A percentile compares a stretch with the other conserved stretches of the same genome.
phyloP scores from a whole-genome alignment of 179 eudicot genomes.

The Gypsophila paniculata region DNA sequence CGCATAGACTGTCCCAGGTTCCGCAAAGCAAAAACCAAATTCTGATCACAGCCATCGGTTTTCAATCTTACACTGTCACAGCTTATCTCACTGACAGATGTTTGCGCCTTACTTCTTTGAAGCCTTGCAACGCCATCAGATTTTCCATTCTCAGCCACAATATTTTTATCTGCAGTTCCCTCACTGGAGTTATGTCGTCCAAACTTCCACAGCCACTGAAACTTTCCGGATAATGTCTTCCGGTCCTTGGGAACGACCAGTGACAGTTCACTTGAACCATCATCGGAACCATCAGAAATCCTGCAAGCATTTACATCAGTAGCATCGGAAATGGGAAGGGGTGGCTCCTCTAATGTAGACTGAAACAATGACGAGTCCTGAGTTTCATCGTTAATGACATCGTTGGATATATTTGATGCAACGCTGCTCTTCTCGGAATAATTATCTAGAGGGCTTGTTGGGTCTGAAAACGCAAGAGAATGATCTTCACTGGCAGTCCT shows the following conservation, averaged over 20 bases:
- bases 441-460: slow-evolving; percentile 46
- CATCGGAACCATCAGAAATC: slow-evolving; percentile 30
- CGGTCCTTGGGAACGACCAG: slow-evolving; percentile 37
- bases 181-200: slow-evolving; percentile 39
- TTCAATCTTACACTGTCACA: slow-evolving; percentile 28
- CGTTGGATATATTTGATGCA: slow-evolving; percentile 44
- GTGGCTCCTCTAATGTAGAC: slow-evolving; percentile 27
- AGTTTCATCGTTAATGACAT: slow-evolving; percentile 35
- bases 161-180: slow-evolving; percentile 9
- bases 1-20: slow-evolving; percentile 81
- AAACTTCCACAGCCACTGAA: slow-evolving; percentile 78
- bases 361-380: slow-evolving; percentile 22
- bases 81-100: slow-evolving; percentile 30
- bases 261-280: slow-evolving; percentile 22
- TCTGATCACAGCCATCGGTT: slow-evolving; percentile 62
- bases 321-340: slow-evolving; percentile 32
- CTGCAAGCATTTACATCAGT: slow-evolving; percentile 28
- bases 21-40: slow-evolving; percentile 52
- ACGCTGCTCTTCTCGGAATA: slow-evolving; percentile 49
- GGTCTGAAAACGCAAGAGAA: slow-evolving; percentile 48
- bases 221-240: slow-evolving; percentile 54
- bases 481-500: slow-evolving; percentile 48
- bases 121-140: slow-evolving; percentile 27
- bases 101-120: slow-evolving; percentile 25
- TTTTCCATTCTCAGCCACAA: slow-evolving; percentile 19